A percentile compares a stretch with the other conserved stretches of the same genome.
Conservation (phyloP, 768 basidiomycete species). For the Auricularia cornea region DNA sequence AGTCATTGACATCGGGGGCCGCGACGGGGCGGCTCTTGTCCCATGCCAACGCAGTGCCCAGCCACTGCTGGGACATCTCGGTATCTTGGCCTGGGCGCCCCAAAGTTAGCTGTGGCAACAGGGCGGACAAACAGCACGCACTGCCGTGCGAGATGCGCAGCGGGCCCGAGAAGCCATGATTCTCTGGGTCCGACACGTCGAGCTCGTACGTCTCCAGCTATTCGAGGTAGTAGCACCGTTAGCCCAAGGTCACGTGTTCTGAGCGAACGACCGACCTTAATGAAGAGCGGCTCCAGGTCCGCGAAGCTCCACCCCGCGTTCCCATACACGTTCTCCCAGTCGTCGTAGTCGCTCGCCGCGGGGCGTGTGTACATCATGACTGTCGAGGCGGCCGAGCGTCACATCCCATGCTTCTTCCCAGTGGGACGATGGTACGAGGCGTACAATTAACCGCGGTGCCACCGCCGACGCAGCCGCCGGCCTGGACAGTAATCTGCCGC, state of each 20-base stretch:
- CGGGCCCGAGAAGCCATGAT: slow-evolving; percentile 44
- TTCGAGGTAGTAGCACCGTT: neutral
- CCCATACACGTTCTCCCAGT: slow-evolving; percentile 42
- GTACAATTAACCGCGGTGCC: slow-evolving; percentile 55
- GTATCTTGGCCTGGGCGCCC: neutral
- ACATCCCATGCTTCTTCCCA: neutral
- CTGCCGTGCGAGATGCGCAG: slow-evolving; percentile 26
- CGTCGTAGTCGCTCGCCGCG: slow-evolving; percentile 56
- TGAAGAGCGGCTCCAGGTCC: slow-evolving; percentile 47
- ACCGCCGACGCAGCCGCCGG: slow-evolving; percentile 50
- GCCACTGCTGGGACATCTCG: neutral
- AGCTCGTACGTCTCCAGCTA: slow-evolving; percentile 31
- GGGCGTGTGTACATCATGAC: slow-evolving; percentile 50
- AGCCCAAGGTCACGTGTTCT: neutral
- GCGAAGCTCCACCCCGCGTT: slow-evolving; percentile 57
- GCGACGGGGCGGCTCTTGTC: neutral
- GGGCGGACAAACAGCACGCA: neutral
- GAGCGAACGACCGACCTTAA: slow-evolving; percentile 34
- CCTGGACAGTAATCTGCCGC: slow-evolving; percentile 35
- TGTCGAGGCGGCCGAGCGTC: slow-evolving; percentile 14
- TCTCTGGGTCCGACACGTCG: slow-evolving; percentile 12
- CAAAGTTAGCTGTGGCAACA: too few relatives aligned
- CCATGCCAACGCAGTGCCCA: neutral
- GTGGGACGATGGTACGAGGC: neutral
- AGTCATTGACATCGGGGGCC: neutral